Evolutionary conservation across 805 yeast species (phyloP).

Genomic region (Lipomyces chichibuensis): DNA sequence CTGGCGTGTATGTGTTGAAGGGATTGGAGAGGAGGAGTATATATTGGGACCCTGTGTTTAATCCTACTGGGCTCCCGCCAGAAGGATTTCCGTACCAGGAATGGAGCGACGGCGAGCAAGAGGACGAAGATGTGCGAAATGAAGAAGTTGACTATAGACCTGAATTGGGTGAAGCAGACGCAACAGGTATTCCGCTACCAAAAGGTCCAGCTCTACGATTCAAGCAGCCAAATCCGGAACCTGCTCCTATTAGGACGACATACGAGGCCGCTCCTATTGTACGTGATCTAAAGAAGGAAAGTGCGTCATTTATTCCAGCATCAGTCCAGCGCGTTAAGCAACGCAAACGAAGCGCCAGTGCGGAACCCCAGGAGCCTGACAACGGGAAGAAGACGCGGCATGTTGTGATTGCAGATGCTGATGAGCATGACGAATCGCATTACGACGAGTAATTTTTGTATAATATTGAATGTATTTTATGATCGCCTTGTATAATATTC

Average conservation of each 20-base stretch:
- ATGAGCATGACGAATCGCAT: constrained; percentile 1
- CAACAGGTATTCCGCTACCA: constrained; percentile 35
- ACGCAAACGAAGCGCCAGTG: constrained; percentile 8
- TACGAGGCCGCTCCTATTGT: constrained; percentile 40
- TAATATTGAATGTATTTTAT: neutral
- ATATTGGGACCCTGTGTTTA: constrained; percentile 37
- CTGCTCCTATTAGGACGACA: constrained; percentile 21
- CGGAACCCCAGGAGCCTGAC: neutral
- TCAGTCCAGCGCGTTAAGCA: constrained; percentile 27
- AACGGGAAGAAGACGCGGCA: constrained; percentile 10
- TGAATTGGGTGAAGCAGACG: constrained; percentile 20
- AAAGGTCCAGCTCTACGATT: constrained; percentile 32
- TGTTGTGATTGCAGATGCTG: constrained; percentile 14
- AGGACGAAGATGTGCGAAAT: constrained; percentile 9
- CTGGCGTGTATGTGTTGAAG: constrained; percentile 30
- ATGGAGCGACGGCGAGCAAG: constrained; percentile 22
- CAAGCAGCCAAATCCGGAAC: neutral
- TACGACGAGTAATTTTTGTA: neutral
- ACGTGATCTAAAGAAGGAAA: constrained; percentile 35
- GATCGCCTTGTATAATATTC: neutral
- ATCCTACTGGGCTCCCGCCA: constrained; percentile 37
- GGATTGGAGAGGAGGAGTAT: constrained; percentile 35
- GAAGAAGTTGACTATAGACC: constrained; percentile 22
- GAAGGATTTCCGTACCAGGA: constrained; percentile 31
- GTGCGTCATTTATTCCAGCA: constrained; percentile 36